These are phyloP conservation scores for Neurospora tetrasperma DNA, from an alignment of 495 filamentous ascomycete genomes.

Conservation along the genomic window DNA sequence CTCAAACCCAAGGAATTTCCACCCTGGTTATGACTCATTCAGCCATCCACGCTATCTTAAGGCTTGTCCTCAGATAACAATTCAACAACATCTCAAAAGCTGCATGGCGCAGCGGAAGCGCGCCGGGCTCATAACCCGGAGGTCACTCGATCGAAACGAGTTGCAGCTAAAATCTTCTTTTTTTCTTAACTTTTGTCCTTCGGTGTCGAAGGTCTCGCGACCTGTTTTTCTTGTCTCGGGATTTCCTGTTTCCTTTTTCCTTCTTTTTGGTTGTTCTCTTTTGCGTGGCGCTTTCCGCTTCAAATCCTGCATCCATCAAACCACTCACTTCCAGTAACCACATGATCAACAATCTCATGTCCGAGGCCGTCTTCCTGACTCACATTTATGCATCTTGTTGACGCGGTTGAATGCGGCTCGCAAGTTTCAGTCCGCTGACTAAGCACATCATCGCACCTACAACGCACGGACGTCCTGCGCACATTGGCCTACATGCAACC, in stretches of 20 bases:
- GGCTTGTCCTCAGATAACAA: neutral
- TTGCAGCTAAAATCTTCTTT: slow-evolving; percentile 29
- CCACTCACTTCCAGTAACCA: neutral
- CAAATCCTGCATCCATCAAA: neutral
- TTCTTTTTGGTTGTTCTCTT: neutral
- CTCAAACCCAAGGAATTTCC: neutral
- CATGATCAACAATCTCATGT: neutral
- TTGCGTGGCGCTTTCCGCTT: neutral
- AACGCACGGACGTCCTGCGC: neutral
- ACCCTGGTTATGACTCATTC: neutral
- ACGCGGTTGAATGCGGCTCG: neutral
- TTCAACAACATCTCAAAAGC: slow-evolving; percentile 12
- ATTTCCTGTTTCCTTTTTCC: neutral
- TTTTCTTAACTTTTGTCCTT: slow-evolving; percentile 9
- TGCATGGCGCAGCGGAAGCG: slow-evolving; percentile 46
- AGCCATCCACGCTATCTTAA: neutral
- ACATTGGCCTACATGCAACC: neutral
- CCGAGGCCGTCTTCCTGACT: neutral
- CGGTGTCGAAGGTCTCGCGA: neutral
- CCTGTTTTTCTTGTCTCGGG: neutral
- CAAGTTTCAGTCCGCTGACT: neutral
- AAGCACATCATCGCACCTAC: neutral
- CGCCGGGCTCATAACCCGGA: slow-evolving; percentile 48
- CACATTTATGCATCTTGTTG: neutral
- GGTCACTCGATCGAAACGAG: slow-evolving; percentile 45